These are phyloP conservation scores for Exophiala sp. DNA, from an alignment of 2,329 filamentous ascomycete species.

Conservation along the genomic window DNA sequence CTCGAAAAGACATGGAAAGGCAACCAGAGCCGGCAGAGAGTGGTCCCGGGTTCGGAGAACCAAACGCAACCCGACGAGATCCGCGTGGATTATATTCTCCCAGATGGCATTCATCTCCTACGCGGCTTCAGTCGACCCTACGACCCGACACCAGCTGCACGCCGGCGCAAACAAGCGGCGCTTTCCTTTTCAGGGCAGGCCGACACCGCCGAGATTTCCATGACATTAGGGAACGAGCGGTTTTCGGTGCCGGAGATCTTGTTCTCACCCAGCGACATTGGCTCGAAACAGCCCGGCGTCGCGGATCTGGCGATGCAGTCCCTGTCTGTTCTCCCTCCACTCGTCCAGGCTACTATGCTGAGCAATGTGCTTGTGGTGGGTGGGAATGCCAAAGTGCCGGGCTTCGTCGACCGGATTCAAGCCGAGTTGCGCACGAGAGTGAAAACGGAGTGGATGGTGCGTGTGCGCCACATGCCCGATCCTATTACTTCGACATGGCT, in stretches of 20 bases:
- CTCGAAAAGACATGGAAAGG: slow-evolving; percentile 82
- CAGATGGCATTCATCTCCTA: slow-evolving; percentile 62
- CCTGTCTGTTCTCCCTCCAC: slow-evolving; percentile 67
- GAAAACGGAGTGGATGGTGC: slow-evolving; percentile 70
- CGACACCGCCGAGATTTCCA: slow-evolving; percentile 64
- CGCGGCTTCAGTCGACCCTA: slow-evolving; percentile 71
- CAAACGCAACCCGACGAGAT: no score
- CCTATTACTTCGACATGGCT: slow-evolving; percentile 78
- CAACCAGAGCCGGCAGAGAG: slow-evolving; percentile 42
- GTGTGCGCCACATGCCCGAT: slow-evolving; percentile 63
- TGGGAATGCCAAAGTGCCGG: slow-evolving; percentile 71
- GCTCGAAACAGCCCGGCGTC: slow-evolving; percentile 74
- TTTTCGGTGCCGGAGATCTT: slow-evolving; percentile 86
- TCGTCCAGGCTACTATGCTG: slow-evolving; percentile 73
- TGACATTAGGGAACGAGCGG: slow-evolving; percentile 85
- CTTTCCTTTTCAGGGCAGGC: slow-evolving; percentile 44
- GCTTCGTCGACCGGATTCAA: slow-evolving; percentile 71
- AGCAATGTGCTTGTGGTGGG: slow-evolving; percentile 86
- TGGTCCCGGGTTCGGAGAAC: neutral
- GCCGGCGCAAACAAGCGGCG: slow-evolving; percentile 44
- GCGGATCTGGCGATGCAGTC: slow-evolving; percentile 77
- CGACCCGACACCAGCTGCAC: slow-evolving; percentile 59
- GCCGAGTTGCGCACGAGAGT: slow-evolving; percentile 65
- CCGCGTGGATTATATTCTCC: slow-evolving; percentile 85
- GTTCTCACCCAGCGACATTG: slow-evolving; percentile 80